Evolutionary conservation across 108 stramenopile species (phyloP).

Genomic region (Nannochloropsis gaditana): DNA sequence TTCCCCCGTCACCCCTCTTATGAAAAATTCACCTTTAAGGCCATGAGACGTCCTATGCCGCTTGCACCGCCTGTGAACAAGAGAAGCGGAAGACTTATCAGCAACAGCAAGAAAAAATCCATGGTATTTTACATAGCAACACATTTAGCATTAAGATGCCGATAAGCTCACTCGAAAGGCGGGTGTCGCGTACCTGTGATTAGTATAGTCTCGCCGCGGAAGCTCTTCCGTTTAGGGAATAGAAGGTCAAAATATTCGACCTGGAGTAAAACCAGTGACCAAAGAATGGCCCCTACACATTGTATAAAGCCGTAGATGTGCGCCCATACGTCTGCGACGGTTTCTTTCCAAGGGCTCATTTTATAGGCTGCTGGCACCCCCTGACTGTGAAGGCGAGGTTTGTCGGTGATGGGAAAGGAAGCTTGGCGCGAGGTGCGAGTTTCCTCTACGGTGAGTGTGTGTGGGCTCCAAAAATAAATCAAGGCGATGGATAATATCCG

Average conservation of each 20-base stretch:
- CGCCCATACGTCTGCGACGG: constrained; percentile 15
- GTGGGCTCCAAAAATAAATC: too few relatives aligned
- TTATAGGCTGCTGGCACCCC: background rate
- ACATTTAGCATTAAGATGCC: too few relatives aligned
- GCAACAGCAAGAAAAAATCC: background rate
- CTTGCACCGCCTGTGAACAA: background rate
- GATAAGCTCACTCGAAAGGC: too few relatives aligned
- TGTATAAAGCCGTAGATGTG: constrained; percentile 1
- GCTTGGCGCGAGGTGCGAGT: too few relatives aligned
- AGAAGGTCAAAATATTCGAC: constrained; percentile 20
- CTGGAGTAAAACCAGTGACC: background rate
- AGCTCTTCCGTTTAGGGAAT: constrained; percentile 23
- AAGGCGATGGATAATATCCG: too few relatives aligned
- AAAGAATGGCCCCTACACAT: background rate
- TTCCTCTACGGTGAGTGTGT: too few relatives aligned
- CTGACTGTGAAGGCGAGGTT: too few relatives aligned
- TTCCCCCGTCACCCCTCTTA: constrained; percentile 18
- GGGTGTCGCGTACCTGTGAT: constrained; percentile 42
- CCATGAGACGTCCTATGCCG: constrained; percentile 46
- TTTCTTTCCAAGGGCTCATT: background rate
- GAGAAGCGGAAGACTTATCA: background rate
- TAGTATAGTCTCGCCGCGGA: constrained; percentile 36
- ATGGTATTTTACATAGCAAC: too few relatives aligned
- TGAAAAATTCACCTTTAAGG: constrained; percentile 24
- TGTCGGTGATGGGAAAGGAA: too few relatives aligned